Conservation (phyloP, 2,329 filamentous ascomycete genomes). For the Helotiales sp. region DNA sequence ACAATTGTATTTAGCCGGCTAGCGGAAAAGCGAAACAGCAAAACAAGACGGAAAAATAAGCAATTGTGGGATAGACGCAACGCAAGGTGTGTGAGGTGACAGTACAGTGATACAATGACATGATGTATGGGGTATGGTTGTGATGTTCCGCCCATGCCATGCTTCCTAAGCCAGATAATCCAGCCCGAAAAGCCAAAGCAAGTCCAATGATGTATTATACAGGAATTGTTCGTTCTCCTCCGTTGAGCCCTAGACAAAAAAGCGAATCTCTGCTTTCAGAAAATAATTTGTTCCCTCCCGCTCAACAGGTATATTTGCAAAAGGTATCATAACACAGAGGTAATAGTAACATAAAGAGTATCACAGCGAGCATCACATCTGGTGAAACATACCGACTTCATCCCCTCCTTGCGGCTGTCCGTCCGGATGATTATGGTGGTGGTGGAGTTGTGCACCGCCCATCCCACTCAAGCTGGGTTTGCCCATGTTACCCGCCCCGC, state of each 20-base stretch:
- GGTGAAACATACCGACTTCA: conserved; percentile 93
- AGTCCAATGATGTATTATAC: conserved; percentile 39
- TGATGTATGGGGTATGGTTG: conserved; percentile 28
- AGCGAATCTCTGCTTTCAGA: conserved; percentile 15
- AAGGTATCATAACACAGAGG: conserved; percentile 32
- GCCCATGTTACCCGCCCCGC: conserved; percentile 55
- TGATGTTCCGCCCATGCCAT: conserved; percentile 14
- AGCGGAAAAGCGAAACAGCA: conserved; percentile 20
- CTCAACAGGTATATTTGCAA: conserved; percentile 24
- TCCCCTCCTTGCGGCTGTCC: conserved; percentile 67
- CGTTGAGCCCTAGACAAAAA: conserved; percentile 24
- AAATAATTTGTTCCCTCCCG: conserved; percentile 22
- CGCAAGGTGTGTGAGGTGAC: conserved; percentile 12
- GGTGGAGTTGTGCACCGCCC: conserved; percentile 62
- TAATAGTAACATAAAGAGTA: conserved; percentile 37
- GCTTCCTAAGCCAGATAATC: no score
- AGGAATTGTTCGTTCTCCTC: conserved; percentile 22
- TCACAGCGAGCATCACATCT: conserved; percentile 65
- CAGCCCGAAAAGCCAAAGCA: conserved; percentile 28
- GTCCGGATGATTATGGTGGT: conserved; percentile 73
- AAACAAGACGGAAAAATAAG: conserved; percentile 12
- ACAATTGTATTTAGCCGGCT: conserved; percentile 33
- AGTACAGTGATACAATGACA: conserved; percentile 32
- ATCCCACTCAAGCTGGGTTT: conserved; percentile 68
- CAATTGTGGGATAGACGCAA: conserved; percentile 12